Percentiles rank a stretch among this genome's conserved stretches.
Conservation (phyloP, 2,329 filamentous ascomycete genomes). For the Alternaria metachromatica region DNA sequence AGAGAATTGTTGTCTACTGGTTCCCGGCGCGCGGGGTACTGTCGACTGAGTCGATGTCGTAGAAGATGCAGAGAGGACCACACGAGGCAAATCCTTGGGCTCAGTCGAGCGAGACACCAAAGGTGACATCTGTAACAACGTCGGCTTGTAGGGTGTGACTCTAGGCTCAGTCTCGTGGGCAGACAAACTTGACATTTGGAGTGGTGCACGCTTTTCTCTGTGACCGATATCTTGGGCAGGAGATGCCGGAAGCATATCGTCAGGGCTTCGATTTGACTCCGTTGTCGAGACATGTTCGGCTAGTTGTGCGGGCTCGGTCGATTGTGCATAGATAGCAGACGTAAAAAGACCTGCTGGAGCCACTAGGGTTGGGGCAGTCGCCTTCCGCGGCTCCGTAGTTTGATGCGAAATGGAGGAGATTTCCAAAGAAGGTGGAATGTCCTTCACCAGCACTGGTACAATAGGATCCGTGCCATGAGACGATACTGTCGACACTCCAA, state of each 20-base stretch:
- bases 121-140: slow-evolving; percentile 33
- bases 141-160: slow-evolving; percentile 13
- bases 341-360: slow-evolving; percentile 29
- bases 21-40: slow-evolving; percentile 12
- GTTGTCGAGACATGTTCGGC: not conserved
- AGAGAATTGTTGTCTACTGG: slow-evolving; percentile 19
- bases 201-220: not conserved
- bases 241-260: not conserved
- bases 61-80: slow-evolving; percentile 29
- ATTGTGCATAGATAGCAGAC: slow-evolving; percentile 39
- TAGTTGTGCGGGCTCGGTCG: slow-evolving; percentile 29
- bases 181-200: slow-evolving; percentile 19
- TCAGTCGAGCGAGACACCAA: slow-evolving; percentile 37
- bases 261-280: not conserved
- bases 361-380: slow-evolving; percentile 21
- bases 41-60: slow-evolving; percentile 30
- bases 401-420: slow-evolving; percentile 38
- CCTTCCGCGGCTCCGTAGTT: slow-evolving; percentile 36
- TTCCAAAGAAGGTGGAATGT: slow-evolving; percentile 30
- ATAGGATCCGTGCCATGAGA: slow-evolving; percentile 35
- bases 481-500: slow-evolving; percentile 29
- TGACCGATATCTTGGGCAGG: not conserved
- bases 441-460: slow-evolving; percentile 39
- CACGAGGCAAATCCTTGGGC: slow-evolving; percentile 27
- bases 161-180: slow-evolving; percentile 22